These are phyloP conservation scores for Rosa lucieae DNA, from an alignment of 306 rosid species.

Conservation along the genomic window DNA sequence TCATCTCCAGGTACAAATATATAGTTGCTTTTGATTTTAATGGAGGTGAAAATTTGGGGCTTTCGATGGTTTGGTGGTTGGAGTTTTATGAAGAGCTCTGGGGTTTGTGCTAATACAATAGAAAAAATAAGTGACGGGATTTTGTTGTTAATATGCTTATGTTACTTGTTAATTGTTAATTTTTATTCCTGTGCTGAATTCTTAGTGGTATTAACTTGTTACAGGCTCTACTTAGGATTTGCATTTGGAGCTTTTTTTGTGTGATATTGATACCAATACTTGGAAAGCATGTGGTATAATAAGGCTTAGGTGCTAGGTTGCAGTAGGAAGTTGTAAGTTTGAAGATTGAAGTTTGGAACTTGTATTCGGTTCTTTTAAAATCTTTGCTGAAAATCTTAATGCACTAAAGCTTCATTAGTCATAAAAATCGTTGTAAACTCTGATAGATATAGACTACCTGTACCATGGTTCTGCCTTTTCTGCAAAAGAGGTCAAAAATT, in stretches of 20 bases:
- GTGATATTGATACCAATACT: not conserved
- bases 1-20: too few relatives aligned
- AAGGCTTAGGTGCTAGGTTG: not conserved
- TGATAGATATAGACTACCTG: too few relatives aligned
- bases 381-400: too few relatives aligned
- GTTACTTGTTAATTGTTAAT: not conserved
- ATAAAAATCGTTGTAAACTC: too few relatives aligned
- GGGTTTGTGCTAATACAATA: not conserved
- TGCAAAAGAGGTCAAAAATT: too few relatives aligned
- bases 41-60: not conserved
- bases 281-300: not conserved
- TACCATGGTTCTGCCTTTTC: too few relatives aligned
- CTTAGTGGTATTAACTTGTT: not conserved
- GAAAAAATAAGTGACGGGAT: not conserved
- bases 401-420: too few relatives aligned
- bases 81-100: not conserved
- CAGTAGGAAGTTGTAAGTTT: not conserved
- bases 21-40: not conserved
- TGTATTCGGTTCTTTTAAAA: not conserved
- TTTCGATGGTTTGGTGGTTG: not conserved
- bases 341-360: not conserved
- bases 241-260: not conserved
- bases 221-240: not conserved
- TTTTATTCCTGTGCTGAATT: not conserved
- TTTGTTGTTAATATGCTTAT: not conserved